Base-by-base conservation (phyloP, 1,284 basidiomycete genomes). In the Sporisorium iseilematis-ciliati region DNA sequence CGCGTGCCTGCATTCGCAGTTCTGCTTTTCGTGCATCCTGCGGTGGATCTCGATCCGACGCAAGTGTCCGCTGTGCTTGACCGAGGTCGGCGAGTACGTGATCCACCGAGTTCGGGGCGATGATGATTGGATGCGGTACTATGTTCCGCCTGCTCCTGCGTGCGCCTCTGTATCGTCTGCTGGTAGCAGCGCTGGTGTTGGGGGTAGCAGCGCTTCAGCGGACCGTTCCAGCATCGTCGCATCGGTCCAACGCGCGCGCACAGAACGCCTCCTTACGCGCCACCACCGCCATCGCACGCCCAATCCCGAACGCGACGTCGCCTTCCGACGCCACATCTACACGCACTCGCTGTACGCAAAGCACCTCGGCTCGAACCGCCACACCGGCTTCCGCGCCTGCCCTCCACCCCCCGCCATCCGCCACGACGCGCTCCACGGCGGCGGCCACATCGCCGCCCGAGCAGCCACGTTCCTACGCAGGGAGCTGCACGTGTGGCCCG, bases 11-110 rank as follows among this genome's bases (percentile, higher is more conserved):
- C 85, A 85, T 42, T 75, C 78, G n/a, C 73, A 77, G 26, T 86
- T 85, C 69, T 86, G 85, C 81, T 85, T 83, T 33, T 51, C 49
- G 11, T 85, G 85, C 64, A 84, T 86, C 51, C 42, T 80, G 2
- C 73, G 78, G 1, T 86, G 85, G 85, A 63, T 69, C 1, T 64
- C 68, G 21, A 82, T 82, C 60, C 76, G 74, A 12, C 77, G 81
- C 21, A 57, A 67, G 45, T 86, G 85, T 75, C 85, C 85, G 0
- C 69, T 86, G 3, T 86, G 85, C 51, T 71, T 75, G 35, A 55
- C 70, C 7, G 55, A 55, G 1, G 76, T 85, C 4, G 81, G 79
- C 16, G 65, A 77, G 2, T 66, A 74, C 46, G 53, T 85, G 16
- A 75, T 84, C 42, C 80, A 84, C 59, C 69, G 69, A 43, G 79